Conservation (phyloP, 2,329 filamentous ascomycete genomes). For the Chaetothyriales sp. region DNA sequence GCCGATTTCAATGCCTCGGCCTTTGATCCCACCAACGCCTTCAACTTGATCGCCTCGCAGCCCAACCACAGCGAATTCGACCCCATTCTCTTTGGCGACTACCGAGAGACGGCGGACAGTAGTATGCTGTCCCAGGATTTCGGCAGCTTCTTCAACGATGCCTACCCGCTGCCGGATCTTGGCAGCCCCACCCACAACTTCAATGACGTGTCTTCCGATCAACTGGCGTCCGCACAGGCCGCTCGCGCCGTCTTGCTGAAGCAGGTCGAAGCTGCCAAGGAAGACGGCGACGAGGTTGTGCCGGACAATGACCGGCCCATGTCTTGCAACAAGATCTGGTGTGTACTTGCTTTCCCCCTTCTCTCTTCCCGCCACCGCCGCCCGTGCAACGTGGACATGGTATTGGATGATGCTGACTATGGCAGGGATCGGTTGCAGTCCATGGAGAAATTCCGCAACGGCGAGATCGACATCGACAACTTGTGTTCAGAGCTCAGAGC, state of each 20-base stretch:
- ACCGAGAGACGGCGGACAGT: conserved; percentile 78
- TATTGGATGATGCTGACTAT: conserved; percentile 1
- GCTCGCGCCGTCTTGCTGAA: conserved; percentile 58
- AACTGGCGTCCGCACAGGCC: conserved; percentile 26
- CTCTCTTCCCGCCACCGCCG: neutral
- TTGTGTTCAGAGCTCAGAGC: conserved; percentile 85
- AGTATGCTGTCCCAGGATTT: conserved; percentile 61
- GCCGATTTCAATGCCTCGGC: conserved; percentile 29
- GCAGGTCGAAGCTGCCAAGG: conserved; percentile 62
- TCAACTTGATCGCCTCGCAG: conserved; percentile 26
- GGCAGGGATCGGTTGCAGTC: conserved; percentile 76
- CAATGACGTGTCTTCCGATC: conserved; percentile 29
- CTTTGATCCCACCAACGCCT: conserved; percentile 3
- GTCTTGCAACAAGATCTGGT: conserved; percentile 90
- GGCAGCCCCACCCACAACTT: conserved; percentile 62
- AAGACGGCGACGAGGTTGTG: conserved; percentile 55
- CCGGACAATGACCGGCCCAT: conserved; percentile 52
- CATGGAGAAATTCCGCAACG: conserved; percentile 74
- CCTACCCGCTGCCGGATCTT: conserved; percentile 64
- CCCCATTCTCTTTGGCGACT: conserved; percentile 79
- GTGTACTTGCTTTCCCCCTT: conserved; percentile 28
- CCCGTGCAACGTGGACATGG: neutral
- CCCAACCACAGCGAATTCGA: conserved; percentile 57
- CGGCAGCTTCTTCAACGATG: conserved; percentile 61
- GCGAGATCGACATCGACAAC: conserved; percentile 85